Base-by-base conservation (phyloP, 1,139 yeast genomes). In the Taiozyma sp. region DNA sequence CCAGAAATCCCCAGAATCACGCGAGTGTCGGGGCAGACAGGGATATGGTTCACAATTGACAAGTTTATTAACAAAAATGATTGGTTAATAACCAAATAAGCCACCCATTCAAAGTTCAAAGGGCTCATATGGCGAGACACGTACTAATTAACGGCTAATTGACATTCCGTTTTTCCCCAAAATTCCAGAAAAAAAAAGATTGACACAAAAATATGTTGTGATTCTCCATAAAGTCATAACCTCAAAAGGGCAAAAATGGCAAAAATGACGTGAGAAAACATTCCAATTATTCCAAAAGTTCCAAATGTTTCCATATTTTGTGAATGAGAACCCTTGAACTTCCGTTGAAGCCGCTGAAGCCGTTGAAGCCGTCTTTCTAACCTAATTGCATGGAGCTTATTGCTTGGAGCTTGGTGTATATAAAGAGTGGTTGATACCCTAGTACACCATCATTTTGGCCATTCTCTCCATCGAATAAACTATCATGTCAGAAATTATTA, bases 401-500 rank as follows among this genome's bases (percentile, higher is more conserved):
- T 16, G 19, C n/a, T 26, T 26, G 8, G 9, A 26, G 28, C 13
- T 29, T 9, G 10, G 34, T 30, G 16, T 30, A 32, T 32, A 32
- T 32, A 32, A 32, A 32, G 35, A n/a, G 19, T 32, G 8, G 9
- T 14, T n/a, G 6, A 32, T 30, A 6, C n/a, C 34, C 34, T 3
- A 3, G 4, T 6, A 29, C 8, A 8, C 30, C 8, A 29, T 29
- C 30, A 9, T 29, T 11, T 16, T 16, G 8, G 8, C 8, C 4
- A 29, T 29, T 29, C 10, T 29, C 8, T 24, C 26, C 19, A 16
- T 16, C 19, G 19, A 16, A 16, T 24, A 24, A 24, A 16, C 41
- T 9, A 37, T 19, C 7, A 37, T 37, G 41, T 37, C 42, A 14
- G 61, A 68, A 29, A 21, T 49, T 34, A 40, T 29, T 9, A 39